A percentile compares a stretch with the other conserved stretches of the same genome.
phyloP scores from a whole-genome alignment of 108 stramenopile species.

The Schizochytrium sp. region DNA sequence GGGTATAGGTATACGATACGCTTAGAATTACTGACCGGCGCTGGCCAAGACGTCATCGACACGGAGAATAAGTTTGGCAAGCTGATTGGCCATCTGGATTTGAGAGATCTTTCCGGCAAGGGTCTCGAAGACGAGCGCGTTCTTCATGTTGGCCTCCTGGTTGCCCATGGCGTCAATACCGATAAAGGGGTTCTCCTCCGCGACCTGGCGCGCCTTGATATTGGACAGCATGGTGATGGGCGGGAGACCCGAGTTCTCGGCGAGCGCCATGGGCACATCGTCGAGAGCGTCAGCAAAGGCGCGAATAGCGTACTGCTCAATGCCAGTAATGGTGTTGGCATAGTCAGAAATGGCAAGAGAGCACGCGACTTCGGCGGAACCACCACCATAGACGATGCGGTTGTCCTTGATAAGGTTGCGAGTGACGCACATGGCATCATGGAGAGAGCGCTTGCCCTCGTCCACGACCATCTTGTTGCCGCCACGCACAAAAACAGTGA shows the following conservation, averaged over 20 bases:
- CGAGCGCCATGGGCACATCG: slow-evolving; percentile 96
- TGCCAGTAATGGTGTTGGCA: slow-evolving; percentile 84
- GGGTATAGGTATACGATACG: no score
- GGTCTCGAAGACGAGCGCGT: slow-evolving; percentile 95
- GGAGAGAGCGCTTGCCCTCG: slow-evolving; percentile 98
- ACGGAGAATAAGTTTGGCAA: slow-evolving; percentile 99
- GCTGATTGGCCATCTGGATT: slow-evolving; percentile 93
- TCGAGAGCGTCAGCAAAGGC: slow-evolving; percentile 98
- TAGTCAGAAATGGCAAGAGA: slow-evolving; percentile 76
- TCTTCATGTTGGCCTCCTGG: slow-evolving; percentile 71
- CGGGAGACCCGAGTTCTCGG: slow-evolving; percentile 90
- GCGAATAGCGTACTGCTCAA: slow-evolving; percentile 96
- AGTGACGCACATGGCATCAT: slow-evolving; percentile 99
- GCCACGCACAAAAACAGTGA: slow-evolving; percentile 92
- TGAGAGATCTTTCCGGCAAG: slow-evolving; percentile 99
- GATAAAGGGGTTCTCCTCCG: slow-evolving; percentile 71
- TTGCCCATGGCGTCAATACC: slow-evolving; percentile 78
- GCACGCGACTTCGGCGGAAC: slow-evolving; percentile 94
- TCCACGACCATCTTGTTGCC: slow-evolving; percentile 99
- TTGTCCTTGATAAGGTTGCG: slow-evolving; percentile 88
- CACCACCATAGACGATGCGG: slow-evolving; percentile 97
- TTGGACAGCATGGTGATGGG: slow-evolving; percentile 93
- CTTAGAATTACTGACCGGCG: slow-evolving; percentile 26
- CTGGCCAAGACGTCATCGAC: slow-evolving; percentile 93
- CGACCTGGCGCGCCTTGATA: slow-evolving; percentile 82